A percentile compares a stretch with the other conserved stretches of the same genome.
Evolutionary conservation across 495 filamentous ascomycete species (phyloP).

Genomic region (Bryoglossum gracile): DNA sequence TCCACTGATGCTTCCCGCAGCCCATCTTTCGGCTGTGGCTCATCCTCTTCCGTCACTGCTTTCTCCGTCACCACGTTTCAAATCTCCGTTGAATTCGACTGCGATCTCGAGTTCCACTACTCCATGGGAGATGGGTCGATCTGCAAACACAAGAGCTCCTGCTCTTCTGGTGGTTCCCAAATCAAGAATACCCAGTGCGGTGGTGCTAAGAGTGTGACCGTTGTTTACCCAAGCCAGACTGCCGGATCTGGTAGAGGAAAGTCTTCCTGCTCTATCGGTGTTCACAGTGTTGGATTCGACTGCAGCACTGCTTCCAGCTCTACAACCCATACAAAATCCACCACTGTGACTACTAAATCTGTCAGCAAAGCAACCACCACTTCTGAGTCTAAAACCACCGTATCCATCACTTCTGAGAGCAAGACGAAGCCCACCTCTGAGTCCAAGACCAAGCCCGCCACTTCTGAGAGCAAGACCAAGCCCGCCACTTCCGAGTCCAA

Average conservation of each 20-base stretch:
- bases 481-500: neutral
- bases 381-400: conserved; percentile 7
- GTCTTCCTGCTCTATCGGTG: conserved; percentile 57
- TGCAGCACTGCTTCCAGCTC: conserved; percentile 43
- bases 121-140: conserved; percentile 68
- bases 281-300: conserved; percentile 75
- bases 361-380: conserved; percentile 23
- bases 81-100: conserved; percentile 63
- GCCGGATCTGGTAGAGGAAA: conserved; percentile 33
- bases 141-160: conserved; percentile 66
- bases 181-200: conserved; percentile 84
- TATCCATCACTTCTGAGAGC: conserved; percentile 2
- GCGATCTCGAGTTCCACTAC: conserved; percentile 75
- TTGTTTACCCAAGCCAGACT: conserved; percentile 59
- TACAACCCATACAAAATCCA: conserved; percentile 36
- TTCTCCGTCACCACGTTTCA: conserved; percentile 73
- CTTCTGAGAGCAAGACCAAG: too few relatives aligned
- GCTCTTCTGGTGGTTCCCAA: conserved; percentile 54
- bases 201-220: conserved; percentile 72
- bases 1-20: conserved; percentile 36
- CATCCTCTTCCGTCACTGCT: conserved; percentile 36
- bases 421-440: conserved; percentile 21
- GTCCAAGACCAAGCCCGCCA: conserved; percentile 1
- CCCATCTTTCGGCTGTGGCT: conserved; percentile 46
- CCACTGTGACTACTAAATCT: conserved; percentile 5